Evolutionary conservation across 2,329 filamentous ascomycete species (phyloP), one percentile per base, ranked within the genome.

Genomic region (Sporothrix inflata): DNA sequence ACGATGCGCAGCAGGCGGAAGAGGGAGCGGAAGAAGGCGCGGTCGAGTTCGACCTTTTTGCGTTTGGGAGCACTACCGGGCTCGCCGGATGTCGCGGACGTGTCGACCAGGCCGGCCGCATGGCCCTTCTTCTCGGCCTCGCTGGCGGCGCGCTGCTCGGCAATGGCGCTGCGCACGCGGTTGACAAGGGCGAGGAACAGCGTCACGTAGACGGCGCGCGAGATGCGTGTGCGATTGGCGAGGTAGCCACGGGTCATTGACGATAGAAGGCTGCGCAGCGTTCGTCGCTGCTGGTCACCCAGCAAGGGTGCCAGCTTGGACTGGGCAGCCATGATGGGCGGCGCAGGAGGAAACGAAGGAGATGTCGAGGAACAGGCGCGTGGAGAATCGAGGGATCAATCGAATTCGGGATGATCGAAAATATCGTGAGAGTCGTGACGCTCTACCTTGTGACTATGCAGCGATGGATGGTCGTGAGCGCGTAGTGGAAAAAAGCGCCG

Each of bases 21-120:
- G 76, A 99, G 82, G 74, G 91, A 94, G 76, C 90, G 89, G 80
- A 89, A 88, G 82, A 90, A 90, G 75, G 98, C 95, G 78, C 94
- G 88, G 80, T 99, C 97, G 76, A 99, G 84, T 83, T 97, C 95
- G 71, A 98, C 94, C 83, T 93, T 95, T 83, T 93, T 94, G 78
- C 88, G 88, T 75, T 84, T 85, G 71, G 81, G 61, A 75, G 78
- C 66, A 75, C 53, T 14, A 5, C 34, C 49, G 49, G 66, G 49
- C 8, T n/a, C 34, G 5, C 53, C 63, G 14, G 47, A 27, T 34
- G 27, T 21, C 14, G 21, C 27, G 14, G 65, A 40, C 21, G 42
- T 19, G 19, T 72, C 71, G 45, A 19, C 49, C 4, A 61, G 27
- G 5, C 49, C 40, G 19, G 68, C 3, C 24, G 42, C 49, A 47